These are phyloP conservation scores for Pharus latifolius DNA, from an alignment of 176 grass and related monocot species.

Conservation along the genomic window DNA sequence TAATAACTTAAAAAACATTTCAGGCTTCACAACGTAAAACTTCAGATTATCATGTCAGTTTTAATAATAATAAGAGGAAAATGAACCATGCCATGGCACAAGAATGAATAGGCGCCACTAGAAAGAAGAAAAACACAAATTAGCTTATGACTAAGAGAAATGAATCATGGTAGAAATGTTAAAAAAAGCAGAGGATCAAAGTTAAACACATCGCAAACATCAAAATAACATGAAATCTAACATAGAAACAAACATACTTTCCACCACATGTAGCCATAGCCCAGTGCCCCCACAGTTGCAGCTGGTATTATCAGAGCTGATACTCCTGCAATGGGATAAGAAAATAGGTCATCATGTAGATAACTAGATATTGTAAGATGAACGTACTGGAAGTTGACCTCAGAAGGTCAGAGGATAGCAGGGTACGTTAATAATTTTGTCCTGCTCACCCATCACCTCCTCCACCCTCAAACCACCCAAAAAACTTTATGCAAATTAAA, in stretches of 20 bases:
- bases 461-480: too few relatives aligned
- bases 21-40: neutral
- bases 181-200: neutral
- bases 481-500: too few relatives aligned
- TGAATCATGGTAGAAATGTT: neutral
- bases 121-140: neutral
- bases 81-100: neutral
- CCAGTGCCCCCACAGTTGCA: constrained; percentile 78
- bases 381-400: neutral
- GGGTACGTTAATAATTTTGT: neutral
- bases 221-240: constrained; percentile 13
- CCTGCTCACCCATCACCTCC: too few relatives aligned
- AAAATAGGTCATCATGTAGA: constrained; percentile 1
- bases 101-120: too few relatives aligned
- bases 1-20: neutral
- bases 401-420: neutral
- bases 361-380: neutral
- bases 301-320: constrained; percentile 78
- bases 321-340: constrained; percentile 36
- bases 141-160: neutral
- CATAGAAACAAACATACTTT: constrained; percentile 49
- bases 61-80: neutral
- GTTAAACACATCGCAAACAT: neutral
- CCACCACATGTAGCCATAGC: constrained; percentile 99
- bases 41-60: neutral